Conservation (phyloP, 441 rosid species). For the Arabidopsis lyrata region DNA sequence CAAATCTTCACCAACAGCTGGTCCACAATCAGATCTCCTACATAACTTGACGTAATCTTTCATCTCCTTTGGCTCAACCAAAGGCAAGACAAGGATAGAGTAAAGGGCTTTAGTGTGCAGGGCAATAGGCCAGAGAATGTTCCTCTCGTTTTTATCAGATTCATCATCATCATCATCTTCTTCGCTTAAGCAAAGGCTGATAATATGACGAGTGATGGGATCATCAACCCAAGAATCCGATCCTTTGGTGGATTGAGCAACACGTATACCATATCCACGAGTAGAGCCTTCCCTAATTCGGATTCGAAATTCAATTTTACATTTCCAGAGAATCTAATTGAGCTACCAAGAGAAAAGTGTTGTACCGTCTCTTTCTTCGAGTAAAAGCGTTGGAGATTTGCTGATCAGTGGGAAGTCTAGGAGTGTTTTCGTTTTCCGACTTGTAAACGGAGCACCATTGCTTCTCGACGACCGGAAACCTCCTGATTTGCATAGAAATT, state of each 20-base stretch:
- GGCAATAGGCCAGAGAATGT: constrained; percentile 78
- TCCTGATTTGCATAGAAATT: constrained; percentile 50
- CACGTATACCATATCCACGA: constrained; percentile 80
- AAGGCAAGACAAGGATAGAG: constrained; percentile 71
- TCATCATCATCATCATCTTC: constrained; percentile 59
- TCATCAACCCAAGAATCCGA: constrained; percentile 98
- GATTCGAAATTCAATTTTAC: constrained; percentile 23
- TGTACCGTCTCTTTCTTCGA: constrained; percentile 70
- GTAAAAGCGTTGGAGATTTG: constrained; percentile 68
- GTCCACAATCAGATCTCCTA: constrained; percentile 80
- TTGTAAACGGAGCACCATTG: constrained; percentile 76
- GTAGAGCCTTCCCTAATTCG: constrained; percentile 78
- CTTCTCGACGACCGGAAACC: constrained; percentile 85
- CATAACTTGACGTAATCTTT: constrained; percentile 60
- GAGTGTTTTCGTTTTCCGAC: constrained; percentile 49
- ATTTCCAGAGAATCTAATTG: constrained; percentile 11
- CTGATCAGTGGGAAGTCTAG: constrained; percentile 71
- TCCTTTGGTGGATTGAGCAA: constrained; percentile 70
- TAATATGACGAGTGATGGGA: constrained; percentile 85
- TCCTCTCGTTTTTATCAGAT: constrained; percentile 47
- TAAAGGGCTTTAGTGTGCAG: constrained; percentile 74
- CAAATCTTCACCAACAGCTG: constrained; percentile 70
- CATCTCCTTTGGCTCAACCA: constrained; percentile 77
- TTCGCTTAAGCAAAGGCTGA: constrained; percentile 64
- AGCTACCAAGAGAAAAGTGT: constrained; percentile 3